Evolutionary conservation across 2,329 filamentous ascomycete species (phyloP), one percentile per base, ranked within the genome.

Genomic region (Colletotrichum liriopes): DNA sequence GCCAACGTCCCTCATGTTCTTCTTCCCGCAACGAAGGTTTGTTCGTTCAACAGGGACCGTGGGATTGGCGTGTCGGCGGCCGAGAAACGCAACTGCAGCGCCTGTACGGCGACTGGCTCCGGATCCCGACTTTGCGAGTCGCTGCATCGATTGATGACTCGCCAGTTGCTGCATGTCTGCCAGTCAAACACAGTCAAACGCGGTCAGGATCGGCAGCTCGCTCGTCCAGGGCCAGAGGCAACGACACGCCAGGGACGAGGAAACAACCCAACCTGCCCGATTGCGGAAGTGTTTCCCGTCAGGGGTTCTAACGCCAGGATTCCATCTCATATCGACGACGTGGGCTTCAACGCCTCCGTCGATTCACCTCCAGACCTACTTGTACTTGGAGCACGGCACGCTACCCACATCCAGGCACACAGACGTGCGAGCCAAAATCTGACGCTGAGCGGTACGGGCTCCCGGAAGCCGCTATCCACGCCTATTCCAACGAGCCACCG

Each of bases 261-360:
- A 35, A 65, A 65, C 32, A 45, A 43, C 32, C 20, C 43, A 62
- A 26, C 23, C 23, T 51, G 43, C 18, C 32, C 23, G 37, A 37
- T 60, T 61, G 35, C 47, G 63, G 32, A 56, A 56, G 41, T 23
- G 59, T 35, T 23, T 51, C 54, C 54, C 49, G 63, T 29, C 56
- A 62, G 56, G 68, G 63, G 64, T 35, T 67, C 64, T 41, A 20
- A 58, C 56, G 58, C 29, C 23, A 62, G 26, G 23, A 39, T 26
- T 39, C 64, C 59, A 70, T 72, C 65, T 64, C 60, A 60, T 70
- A 61, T 70, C 51, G 51, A 52, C 55, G 52, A 61, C 45, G 59
- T 61, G 12, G 61, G 29, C 51, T 65, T 29, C 60, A 39, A 69
- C 51, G 23, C 41, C 58, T 64, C 58, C 5, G 56, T 39, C 26